Evolutionary conservation across 1,284 basidiomycete species (phyloP).

Genomic region (Grifola frondosa): DNA sequence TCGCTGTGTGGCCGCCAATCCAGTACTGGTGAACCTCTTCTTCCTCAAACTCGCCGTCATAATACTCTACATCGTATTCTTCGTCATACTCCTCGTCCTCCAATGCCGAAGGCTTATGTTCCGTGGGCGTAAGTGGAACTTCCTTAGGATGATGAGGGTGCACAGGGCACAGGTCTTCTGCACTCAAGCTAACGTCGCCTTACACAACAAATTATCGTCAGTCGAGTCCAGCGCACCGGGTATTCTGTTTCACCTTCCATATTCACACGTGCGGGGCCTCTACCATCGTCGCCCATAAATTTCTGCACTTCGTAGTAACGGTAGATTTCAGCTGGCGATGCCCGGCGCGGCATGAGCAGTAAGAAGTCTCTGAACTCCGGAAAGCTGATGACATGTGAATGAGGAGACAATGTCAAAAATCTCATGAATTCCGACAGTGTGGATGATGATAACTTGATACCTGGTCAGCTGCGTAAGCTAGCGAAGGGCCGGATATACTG

Average conservation of each 20-base stretch:
- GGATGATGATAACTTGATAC: conserved; percentile 64
- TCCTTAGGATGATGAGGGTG: conserved; percentile 21
- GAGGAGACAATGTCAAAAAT: conserved; percentile 68
- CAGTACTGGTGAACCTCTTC: conserved; percentile 65
- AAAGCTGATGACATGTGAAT: conserved; percentile 76
- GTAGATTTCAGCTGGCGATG: conserved; percentile 84
- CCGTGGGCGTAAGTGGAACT: conserved; percentile 27
- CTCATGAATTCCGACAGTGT: conserved; percentile 80
- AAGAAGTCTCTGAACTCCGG: conserved; percentile 89
- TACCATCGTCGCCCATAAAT: conserved; percentile 73
- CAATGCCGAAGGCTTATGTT: conserved; percentile 27
- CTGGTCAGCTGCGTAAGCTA: conserved; percentile 38
- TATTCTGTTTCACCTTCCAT: conserved; percentile 78
- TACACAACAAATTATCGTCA: conserved; percentile 21
- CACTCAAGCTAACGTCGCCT: conserved; percentile 77
- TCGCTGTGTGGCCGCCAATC: conserved; percentile 72
- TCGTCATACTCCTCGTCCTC: conserved; percentile 40
- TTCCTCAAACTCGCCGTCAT: conserved; percentile 47
- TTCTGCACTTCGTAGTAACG: conserved; percentile 80
- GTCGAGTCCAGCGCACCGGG: background rate
- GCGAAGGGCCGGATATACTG: conserved; percentile 4
- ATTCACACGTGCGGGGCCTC: conserved; percentile 75
- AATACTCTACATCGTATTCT: conserved; percentile 39
- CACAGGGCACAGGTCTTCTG: conserved; percentile 51
- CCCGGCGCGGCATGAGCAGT: conserved; percentile 79